Evolutionary conservation across 345 rosid species (phyloP).

Genomic region (Schrenkiella parvula): DNA sequence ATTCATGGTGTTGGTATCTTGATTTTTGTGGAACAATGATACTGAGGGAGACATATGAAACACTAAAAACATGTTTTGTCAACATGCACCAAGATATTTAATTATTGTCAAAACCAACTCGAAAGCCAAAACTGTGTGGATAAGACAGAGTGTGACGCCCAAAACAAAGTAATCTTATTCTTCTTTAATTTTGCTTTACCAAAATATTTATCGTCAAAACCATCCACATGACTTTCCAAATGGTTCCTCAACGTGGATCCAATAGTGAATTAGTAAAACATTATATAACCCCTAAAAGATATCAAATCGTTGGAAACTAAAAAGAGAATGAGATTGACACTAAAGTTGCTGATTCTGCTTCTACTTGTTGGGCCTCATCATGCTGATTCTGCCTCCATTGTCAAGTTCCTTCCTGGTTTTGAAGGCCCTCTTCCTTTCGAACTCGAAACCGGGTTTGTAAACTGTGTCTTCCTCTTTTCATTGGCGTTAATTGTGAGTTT

Average conservation of each 20-base stretch:
- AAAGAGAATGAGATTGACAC: background rate
- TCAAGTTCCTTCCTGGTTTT: conserved; percentile 41
- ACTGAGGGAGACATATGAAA: background rate
- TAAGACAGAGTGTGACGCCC: background rate
- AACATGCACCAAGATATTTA: background rate
- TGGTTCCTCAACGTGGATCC: background rate
- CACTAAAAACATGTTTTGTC: background rate
- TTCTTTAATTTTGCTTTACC: background rate
- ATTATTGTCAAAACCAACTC: too few species aligned
- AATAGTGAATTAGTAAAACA: background rate
- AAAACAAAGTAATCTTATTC: background rate
- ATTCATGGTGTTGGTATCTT: background rate
- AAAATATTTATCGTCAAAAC: background rate
- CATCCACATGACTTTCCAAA: background rate
- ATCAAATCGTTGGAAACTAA: background rate
- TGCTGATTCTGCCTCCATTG: conserved; percentile 19
- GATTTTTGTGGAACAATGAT: background rate
- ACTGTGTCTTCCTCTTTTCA: background rate
- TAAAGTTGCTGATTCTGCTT: background rate
- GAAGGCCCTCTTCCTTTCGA: conserved; percentile 42
- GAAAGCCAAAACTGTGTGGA: background rate
- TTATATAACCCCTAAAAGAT: background rate
- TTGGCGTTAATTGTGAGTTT: background rate
- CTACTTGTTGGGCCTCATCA: background rate
- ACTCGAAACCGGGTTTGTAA: conserved; percentile 48